These are phyloP conservation scores for Thuja plicata DNA, from an alignment of 83 land plant genomes.

Conservation along the genomic window DNA sequence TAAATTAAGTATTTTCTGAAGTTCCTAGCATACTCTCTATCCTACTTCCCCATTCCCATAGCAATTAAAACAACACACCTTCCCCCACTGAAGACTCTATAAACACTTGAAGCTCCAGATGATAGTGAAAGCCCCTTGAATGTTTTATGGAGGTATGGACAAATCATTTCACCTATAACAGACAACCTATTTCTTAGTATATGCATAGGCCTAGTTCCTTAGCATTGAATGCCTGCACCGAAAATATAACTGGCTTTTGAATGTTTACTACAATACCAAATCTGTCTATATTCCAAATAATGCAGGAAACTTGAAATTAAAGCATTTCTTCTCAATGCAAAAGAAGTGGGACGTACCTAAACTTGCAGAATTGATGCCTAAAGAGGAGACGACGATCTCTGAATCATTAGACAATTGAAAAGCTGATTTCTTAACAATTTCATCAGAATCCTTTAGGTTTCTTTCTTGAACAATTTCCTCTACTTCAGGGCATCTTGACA, in stretches of 20 bases:
- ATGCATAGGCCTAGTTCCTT: neutral
- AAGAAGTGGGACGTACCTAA: constrained; percentile 35
- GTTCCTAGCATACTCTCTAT: neutral
- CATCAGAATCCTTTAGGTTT: neutral
- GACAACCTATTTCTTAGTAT: neutral
- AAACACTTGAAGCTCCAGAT: constrained; percentile 29
- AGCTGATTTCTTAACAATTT: neutral
- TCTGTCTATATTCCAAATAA: neutral
- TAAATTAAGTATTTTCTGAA: neutral
- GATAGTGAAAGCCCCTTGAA: constrained; percentile 39
- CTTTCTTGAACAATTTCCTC: neutral
- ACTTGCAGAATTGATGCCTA: constrained; percentile 38
- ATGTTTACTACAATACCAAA: neutral
- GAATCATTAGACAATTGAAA: neutral
- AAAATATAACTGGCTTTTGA: neutral
- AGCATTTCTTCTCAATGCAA: neutral
- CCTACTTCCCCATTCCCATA: neutral
- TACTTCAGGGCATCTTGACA: neutral
- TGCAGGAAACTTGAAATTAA: neutral
- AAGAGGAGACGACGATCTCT: constrained; percentile 16
- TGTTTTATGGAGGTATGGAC: constrained; percentile 35
- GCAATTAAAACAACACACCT: constrained; percentile 19
- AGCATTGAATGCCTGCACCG: neutral
- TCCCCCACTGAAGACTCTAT: constrained; percentile 49
- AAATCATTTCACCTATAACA: constrained; percentile 57